These are phyloP conservation scores for Recurvomyces mirabilis DNA, from an alignment of 495 filamentous ascomycete species.

Conservation along the genomic window DNA sequence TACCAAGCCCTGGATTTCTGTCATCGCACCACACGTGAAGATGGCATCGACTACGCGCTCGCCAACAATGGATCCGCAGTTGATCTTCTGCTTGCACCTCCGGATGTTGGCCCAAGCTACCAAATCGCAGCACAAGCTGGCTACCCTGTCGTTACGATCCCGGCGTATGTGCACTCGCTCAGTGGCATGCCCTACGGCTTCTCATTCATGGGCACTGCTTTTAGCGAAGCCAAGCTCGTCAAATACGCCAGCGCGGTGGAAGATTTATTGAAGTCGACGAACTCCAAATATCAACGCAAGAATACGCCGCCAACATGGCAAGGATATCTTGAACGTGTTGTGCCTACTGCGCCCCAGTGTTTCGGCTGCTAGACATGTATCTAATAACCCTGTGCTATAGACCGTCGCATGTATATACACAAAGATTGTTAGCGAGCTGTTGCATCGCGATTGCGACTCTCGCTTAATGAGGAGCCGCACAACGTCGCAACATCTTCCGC, in stretches of 20 bases:
- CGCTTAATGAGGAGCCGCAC: too few relatives aligned
- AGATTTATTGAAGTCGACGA: slow-evolving; percentile 50
- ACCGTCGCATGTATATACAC: too few relatives aligned
- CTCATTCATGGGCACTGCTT: slow-evolving; percentile 55
- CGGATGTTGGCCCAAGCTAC: slow-evolving; percentile 53
- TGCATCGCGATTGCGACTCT: too few relatives aligned
- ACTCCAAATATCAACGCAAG: too few relatives aligned
- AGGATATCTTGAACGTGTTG: too few relatives aligned
- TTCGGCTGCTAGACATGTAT: too few relatives aligned
- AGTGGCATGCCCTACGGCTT: slow-evolving; percentile 63
- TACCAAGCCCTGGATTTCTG: slow-evolving; percentile 51
- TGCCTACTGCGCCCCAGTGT: too few relatives aligned
- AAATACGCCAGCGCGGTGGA: slow-evolving; percentile 61
- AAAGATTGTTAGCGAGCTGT: too few relatives aligned
- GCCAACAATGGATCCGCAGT: slow-evolving; percentile 35
- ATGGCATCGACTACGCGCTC: slow-evolving; percentile 59
- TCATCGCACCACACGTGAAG: slow-evolving; percentile 45
- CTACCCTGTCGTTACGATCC: slow-evolving; percentile 61
- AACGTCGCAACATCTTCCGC: too few relatives aligned
- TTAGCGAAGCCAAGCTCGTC: slow-evolving; percentile 48
- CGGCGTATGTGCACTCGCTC: slow-evolving; percentile 40
- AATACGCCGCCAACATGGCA: too few relatives aligned
- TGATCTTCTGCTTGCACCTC: slow-evolving; percentile 52
- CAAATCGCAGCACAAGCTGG: slow-evolving; percentile 46
- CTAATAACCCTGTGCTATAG: too few relatives aligned